These are phyloP conservation scores for Metschnikowia aberdeeniae DNA, from an alignment of 805 yeast genomes.

Conservation along the genomic window DNA sequence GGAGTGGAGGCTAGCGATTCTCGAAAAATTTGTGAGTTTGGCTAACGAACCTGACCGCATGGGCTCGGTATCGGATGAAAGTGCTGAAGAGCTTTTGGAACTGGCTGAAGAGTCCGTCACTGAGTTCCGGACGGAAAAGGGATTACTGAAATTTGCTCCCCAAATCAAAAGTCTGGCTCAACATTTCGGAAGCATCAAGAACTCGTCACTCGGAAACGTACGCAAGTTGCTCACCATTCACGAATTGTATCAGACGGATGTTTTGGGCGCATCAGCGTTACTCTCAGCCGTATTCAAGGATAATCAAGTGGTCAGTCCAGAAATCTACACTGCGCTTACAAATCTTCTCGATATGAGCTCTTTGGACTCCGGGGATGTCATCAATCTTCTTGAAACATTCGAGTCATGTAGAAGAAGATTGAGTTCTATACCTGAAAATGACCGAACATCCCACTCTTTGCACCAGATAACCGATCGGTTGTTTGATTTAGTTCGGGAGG, in stretches of 20 bases:
- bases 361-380: not conserved
- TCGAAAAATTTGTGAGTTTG: slow-evolving; percentile 7
- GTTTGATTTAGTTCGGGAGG: slow-evolving; percentile 2
- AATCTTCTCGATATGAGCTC: not conserved
- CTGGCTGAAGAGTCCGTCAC: slow-evolving; percentile 8
- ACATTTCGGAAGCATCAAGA: not conserved
- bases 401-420: slow-evolving; percentile 7
- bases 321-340: not conserved
- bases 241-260: slow-evolving; percentile 1
- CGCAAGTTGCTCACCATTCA: slow-evolving; percentile 4
- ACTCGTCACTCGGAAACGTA: not conserved
- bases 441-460: slow-evolving; percentile 7
- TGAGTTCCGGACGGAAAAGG: slow-evolving; percentile 4
- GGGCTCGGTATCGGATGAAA: slow-evolving; percentile 1
- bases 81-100: slow-evolving; percentile 3
- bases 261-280: slow-evolving; percentile 5
- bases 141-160: slow-evolving; percentile 4
- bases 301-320: not conserved
- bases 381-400: slow-evolving; percentile 5
- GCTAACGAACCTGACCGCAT: slow-evolving; percentile 4
- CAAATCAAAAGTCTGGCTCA: not conserved
- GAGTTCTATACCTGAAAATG: slow-evolving; percentile 5
- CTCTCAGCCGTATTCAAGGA: slow-evolving; percentile 5
- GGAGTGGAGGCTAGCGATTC: slow-evolving; percentile 13
- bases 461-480: slow-evolving; percentile 2